Evolutionary conservation across 192 early-diverging fungal species (phyloP).

Genomic region (Mortierella hygrophila): DNA sequence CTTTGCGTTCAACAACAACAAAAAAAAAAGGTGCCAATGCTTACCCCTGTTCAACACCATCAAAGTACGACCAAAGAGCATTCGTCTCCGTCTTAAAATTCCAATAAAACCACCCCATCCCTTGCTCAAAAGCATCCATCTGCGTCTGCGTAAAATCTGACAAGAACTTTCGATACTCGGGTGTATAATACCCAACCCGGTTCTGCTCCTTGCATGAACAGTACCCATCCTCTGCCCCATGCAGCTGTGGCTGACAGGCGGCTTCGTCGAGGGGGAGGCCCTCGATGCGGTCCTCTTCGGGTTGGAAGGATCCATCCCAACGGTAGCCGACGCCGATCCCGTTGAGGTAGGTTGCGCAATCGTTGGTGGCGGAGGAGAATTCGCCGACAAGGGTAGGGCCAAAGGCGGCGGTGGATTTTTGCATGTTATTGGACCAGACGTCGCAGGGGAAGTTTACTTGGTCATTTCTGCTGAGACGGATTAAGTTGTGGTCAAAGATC

Average conservation of each 20-base stretch:
- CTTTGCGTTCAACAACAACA: not conserved
- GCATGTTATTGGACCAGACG: conserved; percentile 39
- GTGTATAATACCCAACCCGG: conserved; percentile 35
- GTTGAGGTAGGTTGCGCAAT: conserved; percentile 84
- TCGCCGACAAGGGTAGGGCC: conserved; percentile 81
- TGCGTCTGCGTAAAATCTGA: conserved; percentile 70
- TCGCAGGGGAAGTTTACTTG: conserved; percentile 50
- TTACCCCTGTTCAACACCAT: conserved; percentile 55
- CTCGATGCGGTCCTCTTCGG: conserved; percentile 19
- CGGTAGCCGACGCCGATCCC: conserved; percentile 71
- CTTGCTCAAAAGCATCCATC: conserved; percentile 77
- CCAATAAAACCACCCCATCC: conserved; percentile 81
- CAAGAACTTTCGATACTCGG: conserved; percentile 57
- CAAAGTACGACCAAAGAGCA: conserved; percentile 71
- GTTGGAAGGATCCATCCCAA: conserved; percentile 71
- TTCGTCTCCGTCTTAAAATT: conserved; percentile 77
- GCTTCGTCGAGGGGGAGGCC: not conserved
- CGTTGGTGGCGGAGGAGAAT: conserved; percentile 79
- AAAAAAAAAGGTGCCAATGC: not conserved
- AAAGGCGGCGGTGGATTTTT: conserved; percentile 41
- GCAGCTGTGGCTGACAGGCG: conserved; percentile 25
- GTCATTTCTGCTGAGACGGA: conserved; percentile 22
- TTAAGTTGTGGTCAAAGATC: conserved; percentile 61
- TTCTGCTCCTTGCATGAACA: conserved; percentile 72
- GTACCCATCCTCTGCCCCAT: conserved; percentile 34